phyloP scores from a whole-genome alignment of 2,329 filamentous ascomycete genomes.

The Aspergillus neoniger region DNA sequence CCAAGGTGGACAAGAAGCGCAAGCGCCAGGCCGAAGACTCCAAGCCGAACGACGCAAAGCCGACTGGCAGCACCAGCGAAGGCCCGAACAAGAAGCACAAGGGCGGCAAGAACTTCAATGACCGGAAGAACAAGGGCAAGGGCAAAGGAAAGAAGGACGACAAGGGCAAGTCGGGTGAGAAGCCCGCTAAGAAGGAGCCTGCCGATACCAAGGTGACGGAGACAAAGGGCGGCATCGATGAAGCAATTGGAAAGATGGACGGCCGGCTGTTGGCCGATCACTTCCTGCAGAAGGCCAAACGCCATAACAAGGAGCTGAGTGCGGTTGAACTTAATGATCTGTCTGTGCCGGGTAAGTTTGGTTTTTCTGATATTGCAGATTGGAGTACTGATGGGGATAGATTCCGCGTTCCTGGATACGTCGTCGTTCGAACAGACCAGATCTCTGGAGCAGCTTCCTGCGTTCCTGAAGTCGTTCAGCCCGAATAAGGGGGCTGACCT shows the following conservation, averaged over 20 bases:
- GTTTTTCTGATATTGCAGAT: background rate
- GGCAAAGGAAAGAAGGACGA: conserved; percentile 24
- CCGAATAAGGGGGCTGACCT: conserved; percentile 61
- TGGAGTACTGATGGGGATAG: conserved; percentile 46
- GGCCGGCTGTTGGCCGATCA: conserved; percentile 81
- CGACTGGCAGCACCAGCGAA: conserved; percentile 25
- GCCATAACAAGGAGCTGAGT: conserved; percentile 79
- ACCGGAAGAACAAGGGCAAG: conserved; percentile 25
- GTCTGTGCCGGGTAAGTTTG: conserved; percentile 68
- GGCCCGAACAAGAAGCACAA: conserved; percentile 35
- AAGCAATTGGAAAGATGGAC: conserved; percentile 79
- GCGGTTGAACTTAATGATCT: conserved; percentile 81
- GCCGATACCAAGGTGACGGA: conserved; percentile 47
- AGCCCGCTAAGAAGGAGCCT: conserved; percentile 24
- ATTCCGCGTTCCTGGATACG: conserved; percentile 75
- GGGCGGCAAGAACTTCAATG: conserved; percentile 21
- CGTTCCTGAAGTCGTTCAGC: conserved; percentile 68
- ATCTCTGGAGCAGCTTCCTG: conserved; percentile 70
- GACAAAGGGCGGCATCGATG: conserved; percentile 74
- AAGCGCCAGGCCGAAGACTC: conserved; percentile 41
- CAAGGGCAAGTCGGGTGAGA: conserved; percentile 19
- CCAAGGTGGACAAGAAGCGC: conserved; percentile 44
- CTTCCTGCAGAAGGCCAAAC: conserved; percentile 73
- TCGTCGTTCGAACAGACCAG: conserved; percentile 70
- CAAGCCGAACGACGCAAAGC: conserved; percentile 27